These are phyloP conservation scores for Sporobolomyces roseus DNA, from an alignment of 768 basidiomycete genomes.

Conservation along the genomic window DNA sequence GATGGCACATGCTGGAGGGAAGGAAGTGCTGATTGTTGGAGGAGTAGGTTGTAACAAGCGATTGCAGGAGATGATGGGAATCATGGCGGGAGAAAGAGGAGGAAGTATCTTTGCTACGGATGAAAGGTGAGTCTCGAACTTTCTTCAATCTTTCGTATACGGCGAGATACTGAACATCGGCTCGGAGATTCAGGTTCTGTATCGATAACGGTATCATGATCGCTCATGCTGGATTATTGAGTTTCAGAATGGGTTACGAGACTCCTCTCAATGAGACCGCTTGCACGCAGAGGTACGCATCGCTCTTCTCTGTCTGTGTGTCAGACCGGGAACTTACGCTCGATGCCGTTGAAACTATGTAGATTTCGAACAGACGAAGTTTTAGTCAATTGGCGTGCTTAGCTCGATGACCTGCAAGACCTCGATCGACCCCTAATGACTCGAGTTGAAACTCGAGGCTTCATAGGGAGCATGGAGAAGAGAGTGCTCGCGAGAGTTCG, in stretches of 20 bases:
- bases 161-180: neutral
- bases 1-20: constrained; percentile 97
- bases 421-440: too few species aligned
- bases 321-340: too few species aligned
- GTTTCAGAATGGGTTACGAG: constrained; percentile 79
- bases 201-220: constrained; percentile 99
- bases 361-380: constrained; percentile 92
- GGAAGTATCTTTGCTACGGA: constrained; percentile 92
- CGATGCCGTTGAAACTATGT: neutral
- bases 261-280: constrained; percentile 75
- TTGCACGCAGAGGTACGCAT: constrained; percentile 80
- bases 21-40: constrained; percentile 93
- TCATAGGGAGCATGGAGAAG: too few species aligned
- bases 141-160: neutral
- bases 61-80: constrained; percentile 97
- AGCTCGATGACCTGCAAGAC: neutral
- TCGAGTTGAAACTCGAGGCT: too few species aligned
- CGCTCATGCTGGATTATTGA: constrained; percentile 89
- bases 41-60: constrained; percentile 98
- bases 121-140: constrained; percentile 65
- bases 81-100: constrained; percentile 86
- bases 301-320: neutral
- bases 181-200: constrained; percentile 74
- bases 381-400: constrained; percentile 76
- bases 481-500: too few species aligned